Base-by-base conservation (phyloP, 257 asterid genomes). In the Penstemon newberryi region DNA sequence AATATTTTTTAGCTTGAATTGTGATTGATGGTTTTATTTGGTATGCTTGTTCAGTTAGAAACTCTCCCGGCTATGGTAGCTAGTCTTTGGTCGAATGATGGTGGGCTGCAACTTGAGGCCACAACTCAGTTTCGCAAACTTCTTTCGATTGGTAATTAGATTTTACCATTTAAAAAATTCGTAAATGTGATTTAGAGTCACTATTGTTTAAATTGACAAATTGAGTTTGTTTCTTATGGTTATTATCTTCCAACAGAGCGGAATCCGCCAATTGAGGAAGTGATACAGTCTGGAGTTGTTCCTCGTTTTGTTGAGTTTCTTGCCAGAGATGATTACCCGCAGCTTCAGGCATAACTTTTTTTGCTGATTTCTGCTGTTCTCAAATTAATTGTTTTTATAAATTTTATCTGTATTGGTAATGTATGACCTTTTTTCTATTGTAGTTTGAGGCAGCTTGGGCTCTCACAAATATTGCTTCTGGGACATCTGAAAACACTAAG, bases 371-470 rank as follows among this genome's bases (percentile, higher is more conserved):
- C 49, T 66, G 4, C 18, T 65, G 47, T 49, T 65, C 59, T 54
- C 38, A 39, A 42, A 15, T 63, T 53, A 69, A 54, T 38, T 54
- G 19, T 59, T 53, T 56, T 36, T 40, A 25, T 18, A 56, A 38
- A 43, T 70, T 58, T 3, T 46, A 55, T 70, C 8, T 13, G 47
- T 71, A 61, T 52, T 55, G 38, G 39, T 41, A 18, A 11, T 65
- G 50, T 65, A 50, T 10, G 52, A 65, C n/a, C 11, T 62, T 47
- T 58, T 53, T 50, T 18, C n/a, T 54, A 11, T 70, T 70, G 57
- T 76, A 92, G 98, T 92, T 92, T 73, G 96, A 89, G 85, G 98
- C 98, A 40, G 98, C 98, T 9, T 89, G 98, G 98, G 98, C 96
- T 47, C 92, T 92, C 67, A 92, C 98, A 50, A 92, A 92, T 65